Conservation (phyloP, 2,329 filamentous ascomycete species). For the Aspergillus ruber region DNA sequence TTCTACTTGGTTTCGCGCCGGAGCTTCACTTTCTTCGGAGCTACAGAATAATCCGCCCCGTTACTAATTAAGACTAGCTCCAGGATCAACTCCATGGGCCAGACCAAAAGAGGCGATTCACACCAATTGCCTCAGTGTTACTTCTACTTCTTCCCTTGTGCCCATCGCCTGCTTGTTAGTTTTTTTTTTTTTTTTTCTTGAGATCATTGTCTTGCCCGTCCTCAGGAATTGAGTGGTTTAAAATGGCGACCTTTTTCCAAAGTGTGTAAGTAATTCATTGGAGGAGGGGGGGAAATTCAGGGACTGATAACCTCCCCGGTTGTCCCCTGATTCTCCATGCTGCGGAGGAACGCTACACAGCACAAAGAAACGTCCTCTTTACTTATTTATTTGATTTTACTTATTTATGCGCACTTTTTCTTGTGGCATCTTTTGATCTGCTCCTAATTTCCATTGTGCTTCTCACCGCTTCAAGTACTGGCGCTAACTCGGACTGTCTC, state of each 20-base stretch:
- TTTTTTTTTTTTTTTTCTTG: conserved; percentile 1
- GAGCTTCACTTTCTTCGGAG: conserved; percentile 7
- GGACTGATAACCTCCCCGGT: conserved; percentile 15
- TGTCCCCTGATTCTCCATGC: conserved; percentile 19
- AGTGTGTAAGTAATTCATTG: conserved; percentile 39
- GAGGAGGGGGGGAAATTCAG: neutral
- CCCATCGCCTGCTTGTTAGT: neutral
- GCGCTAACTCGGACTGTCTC: conserved; percentile 20
- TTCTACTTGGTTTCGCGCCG: too few species aligned
- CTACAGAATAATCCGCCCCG: conserved; percentile 18
- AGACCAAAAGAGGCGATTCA: conserved; percentile 9
- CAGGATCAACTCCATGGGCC: conserved; percentile 12
- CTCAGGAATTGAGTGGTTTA: conserved; percentile 12
- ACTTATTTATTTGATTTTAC: conserved; percentile 4
- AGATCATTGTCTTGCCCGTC: conserved; percentile 5
- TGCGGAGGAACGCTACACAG: conserved; percentile 7
- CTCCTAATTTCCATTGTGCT: conserved; percentile 3
- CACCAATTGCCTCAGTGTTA: neutral
- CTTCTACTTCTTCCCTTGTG: neutral
- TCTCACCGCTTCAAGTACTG: conserved; percentile 6
- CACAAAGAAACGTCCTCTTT: neutral
- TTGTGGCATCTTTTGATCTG: conserved; percentile 3
- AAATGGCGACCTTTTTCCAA: conserved; percentile 45
- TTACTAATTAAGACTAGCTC: conserved; percentile 16
- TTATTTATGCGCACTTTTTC: conserved; percentile 3